Evolutionary conservation across 441 rosid species (phyloP), one percentile per base, ranked within the genome.

Genomic region (Breynia disticha): DNA sequence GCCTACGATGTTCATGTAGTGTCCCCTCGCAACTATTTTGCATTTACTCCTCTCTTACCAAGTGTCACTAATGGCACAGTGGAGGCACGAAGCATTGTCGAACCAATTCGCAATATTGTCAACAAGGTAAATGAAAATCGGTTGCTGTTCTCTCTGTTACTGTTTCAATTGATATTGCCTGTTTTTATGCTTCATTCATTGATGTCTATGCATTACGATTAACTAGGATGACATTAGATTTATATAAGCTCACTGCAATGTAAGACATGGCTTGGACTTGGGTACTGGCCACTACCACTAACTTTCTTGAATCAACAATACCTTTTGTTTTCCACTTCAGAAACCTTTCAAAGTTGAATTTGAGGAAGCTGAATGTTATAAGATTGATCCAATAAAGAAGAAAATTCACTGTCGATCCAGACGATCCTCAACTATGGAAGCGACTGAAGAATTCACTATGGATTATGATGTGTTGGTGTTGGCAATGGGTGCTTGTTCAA

Each of bases 21-120:
- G 57, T 91, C 98, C 35, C 98, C 98, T 0, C 70, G 87, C 54
- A 91, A 91, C 68, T 91, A 91, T 68, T 91, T 91, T 71, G 96
- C 90, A 14, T 84, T 84, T 67, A 81, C 83, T 46, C 91, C 91
- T 13, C 62, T 81, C 59, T 69, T 84, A 42, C 91, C 87, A 16
- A 84, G 91, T 62, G 87, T 84, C 56, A 84, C 87, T 45, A 79
- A 86, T 43, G 91, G 91, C 45, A 81, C 87, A 0, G 82, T 84
- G 41, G 96, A 87, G 72, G 95, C 98, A 41, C 76, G 98, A 32
- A 87, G 98, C 73, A 83, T 83, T 39, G 90, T 76, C 0, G 98
- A 91, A 69, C 94, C 96, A 11, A 80, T 91, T 28, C 73, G 96
- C 7, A 90, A 90, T 19, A 85, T 90, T 16, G 72, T 83, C 45